Percentiles rank a stretch among this genome's conserved stretches.
Evolutionary conservation across 768 basidiomycete genomes (phyloP).

Genomic region (Termitomyces sp.): DNA sequence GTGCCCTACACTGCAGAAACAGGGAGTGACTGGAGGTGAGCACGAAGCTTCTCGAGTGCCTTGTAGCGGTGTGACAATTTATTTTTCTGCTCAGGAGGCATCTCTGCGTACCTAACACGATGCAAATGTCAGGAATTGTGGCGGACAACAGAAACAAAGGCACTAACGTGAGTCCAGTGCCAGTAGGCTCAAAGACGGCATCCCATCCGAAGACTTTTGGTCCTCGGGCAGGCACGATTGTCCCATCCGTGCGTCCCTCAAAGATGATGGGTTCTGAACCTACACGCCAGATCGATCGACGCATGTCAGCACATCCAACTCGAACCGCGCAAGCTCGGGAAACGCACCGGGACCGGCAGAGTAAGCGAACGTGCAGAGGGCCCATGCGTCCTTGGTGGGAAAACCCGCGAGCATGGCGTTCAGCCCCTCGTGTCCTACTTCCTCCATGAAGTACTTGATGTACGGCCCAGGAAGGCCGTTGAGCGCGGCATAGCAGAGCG

Average conservation of each 20-base stretch:
- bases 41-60: slow-evolving; percentile 64
- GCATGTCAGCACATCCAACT: neutral
- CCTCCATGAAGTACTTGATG: slow-evolving; percentile 88
- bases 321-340: neutral
- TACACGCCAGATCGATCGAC: neutral
- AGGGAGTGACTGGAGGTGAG: slow-evolving; percentile 36
- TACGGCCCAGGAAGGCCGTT: slow-evolving; percentile 94
- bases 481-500: slow-evolving; percentile 85
- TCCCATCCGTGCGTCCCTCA: slow-evolving; percentile 85
- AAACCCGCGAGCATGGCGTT: slow-evolving; percentile 81
- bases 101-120: slow-evolving; percentile 63
- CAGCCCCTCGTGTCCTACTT: slow-evolving; percentile 85
- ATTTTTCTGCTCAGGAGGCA: slow-evolving; percentile 66
- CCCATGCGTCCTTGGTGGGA: slow-evolving; percentile 72
- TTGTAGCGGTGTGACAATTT: slow-evolving; percentile 67
- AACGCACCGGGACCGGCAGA: slow-evolving; percentile 65
- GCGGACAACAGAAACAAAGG: neutral
- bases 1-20: neutral
- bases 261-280: slow-evolving; percentile 65
- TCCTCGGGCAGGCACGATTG: slow-evolving; percentile 85
- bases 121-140: slow-evolving; percentile 2
- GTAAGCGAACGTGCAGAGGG: slow-evolving; percentile 96
- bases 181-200: slow-evolving; percentile 75
- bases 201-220: slow-evolving; percentile 87
- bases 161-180: slow-evolving; percentile 70